phyloP scores from a whole-genome alignment of 371 early-diverging fungal genomes.

The Actinomortierella wolfii region DNA sequence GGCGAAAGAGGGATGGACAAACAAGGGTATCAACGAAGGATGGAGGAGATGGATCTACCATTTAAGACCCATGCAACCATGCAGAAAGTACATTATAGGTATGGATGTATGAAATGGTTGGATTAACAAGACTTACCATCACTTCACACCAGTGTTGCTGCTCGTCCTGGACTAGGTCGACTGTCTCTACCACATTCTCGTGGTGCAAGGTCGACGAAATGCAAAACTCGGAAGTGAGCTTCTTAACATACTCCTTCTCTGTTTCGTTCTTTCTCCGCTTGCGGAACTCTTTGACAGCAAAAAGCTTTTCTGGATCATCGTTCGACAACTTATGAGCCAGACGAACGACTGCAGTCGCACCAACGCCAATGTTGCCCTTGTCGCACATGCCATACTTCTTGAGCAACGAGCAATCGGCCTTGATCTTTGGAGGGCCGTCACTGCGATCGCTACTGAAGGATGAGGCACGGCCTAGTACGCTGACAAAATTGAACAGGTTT shows the following conservation, averaged over 20 bases:
- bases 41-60: too few relatives aligned
- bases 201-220: conserved; percentile 87
- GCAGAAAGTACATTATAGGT: too few relatives aligned
- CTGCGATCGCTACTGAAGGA: conserved; percentile 25
- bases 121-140: conserved; percentile 87
- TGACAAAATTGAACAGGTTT: conserved; percentile 34
- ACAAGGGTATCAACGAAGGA: too few relatives aligned
- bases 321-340: conserved; percentile 69
- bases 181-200: conserved; percentile 87
- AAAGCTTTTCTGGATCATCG: conserved; percentile 67
- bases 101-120: too few relatives aligned
- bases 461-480: conserved; percentile 30
- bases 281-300: conserved; percentile 92
- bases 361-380: conserved; percentile 82
- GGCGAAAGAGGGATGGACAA: too few relatives aligned
- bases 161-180: conserved; percentile 89
- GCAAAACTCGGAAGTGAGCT: conserved; percentile 89
- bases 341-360: conserved; percentile 91
- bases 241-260: conserved; percentile 90
- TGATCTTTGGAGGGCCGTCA: conserved; percentile 4
- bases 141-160: conserved; percentile 90
- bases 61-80: too few relatives aligned
- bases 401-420: conserved; percentile 39
- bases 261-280: conserved; percentile 83
- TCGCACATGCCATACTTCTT: conserved; percentile 85